Evolutionary conservation across 371 early-diverging fungal genomes (phyloP).

Genomic region (Syncephalastrum sp.): DNA sequence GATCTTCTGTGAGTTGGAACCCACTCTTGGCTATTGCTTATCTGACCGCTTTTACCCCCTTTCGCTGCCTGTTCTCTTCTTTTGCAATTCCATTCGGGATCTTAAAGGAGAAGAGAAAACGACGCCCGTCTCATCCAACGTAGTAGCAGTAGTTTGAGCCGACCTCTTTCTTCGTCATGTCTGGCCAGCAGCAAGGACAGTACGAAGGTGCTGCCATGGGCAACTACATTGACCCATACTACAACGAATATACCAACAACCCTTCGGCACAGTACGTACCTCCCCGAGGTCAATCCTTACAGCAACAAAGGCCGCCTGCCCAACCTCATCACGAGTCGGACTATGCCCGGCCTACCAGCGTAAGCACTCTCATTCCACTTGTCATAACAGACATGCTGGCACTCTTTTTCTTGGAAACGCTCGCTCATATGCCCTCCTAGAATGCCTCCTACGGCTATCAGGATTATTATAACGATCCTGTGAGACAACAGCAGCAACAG

Average conservation of each 20-base stretch:
- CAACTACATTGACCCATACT: constrained; percentile 9
- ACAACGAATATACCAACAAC: constrained; percentile 12
- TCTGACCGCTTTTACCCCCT: too few relatives aligned
- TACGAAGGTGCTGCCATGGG: constrained; percentile 14
- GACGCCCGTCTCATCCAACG: too few relatives aligned
- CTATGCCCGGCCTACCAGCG: constrained; percentile 2
- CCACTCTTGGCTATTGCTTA: too few relatives aligned
- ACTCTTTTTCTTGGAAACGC: neutral
- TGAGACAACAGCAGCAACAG: neutral
- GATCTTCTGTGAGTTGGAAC: too few relatives aligned
- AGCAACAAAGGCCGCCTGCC: constrained; percentile 5
- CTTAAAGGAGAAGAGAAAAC: too few relatives aligned
- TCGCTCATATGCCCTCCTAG: constrained; percentile 1
- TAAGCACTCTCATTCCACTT: constrained; percentile 6
- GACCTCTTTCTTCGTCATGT: constrained; percentile 7
- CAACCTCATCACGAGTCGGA: constrained; percentile 11
- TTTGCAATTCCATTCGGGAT: too few relatives aligned
- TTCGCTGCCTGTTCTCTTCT: too few relatives aligned
- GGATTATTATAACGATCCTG: constrained; percentile 9
- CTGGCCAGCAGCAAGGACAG: constrained; percentile 14
- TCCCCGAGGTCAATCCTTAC: constrained; percentile 18
- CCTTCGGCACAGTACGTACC: constrained; percentile 10
- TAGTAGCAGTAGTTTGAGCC: neutral
- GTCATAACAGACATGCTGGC: neutral
- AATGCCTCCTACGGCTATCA: constrained; percentile 14